Base-by-base conservation (phyloP, 2,329 filamentous ascomycete species). In the Nothomitra cinnamomea region DNA sequence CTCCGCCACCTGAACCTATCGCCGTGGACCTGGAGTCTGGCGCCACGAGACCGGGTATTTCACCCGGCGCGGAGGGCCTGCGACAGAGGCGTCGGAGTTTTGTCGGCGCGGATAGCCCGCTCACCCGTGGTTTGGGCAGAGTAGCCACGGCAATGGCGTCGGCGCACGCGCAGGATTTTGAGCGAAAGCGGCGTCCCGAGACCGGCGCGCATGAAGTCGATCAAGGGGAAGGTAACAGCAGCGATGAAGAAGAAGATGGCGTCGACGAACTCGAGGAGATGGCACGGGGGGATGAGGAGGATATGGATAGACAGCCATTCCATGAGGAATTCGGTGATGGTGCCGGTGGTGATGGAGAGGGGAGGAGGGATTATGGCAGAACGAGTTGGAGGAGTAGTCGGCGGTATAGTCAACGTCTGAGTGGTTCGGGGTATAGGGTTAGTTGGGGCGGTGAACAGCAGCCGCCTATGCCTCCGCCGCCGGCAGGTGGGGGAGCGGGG, bases 101-200 rank as follows among this genome's bases (percentile, higher is more conserved):
- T 56, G 58, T 47, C 58, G 24, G 19, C 61, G 61, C 52, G 65
- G 56, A 47, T 63, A 55, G 41, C 60, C 58, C 17, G 59, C 55
- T 59, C 61, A 56, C 53, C 61, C 59, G 66, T 21, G 71, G 67
- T 6, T 67, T 79, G 10, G 67, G 67, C n/a, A 69, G 75, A 1
- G 73, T 82, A 12, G 79, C 77, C 3, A 79, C 75, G 13, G 80
- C 88, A n/a, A 74, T 95, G 59, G 84, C 87, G 2, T 77, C 82
- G 57, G 90, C 90, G 4, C 92, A 96, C 65, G 83, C 79, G 56
- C 84, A 94, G 65, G 90, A 96, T 68, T 96, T 95, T 65, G 85
- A 94, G 68, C 85, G 79, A 65, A 76, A 79, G 57, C 75, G 71
- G 25, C 72, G 73, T 0, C 70, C 72, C 36, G 63, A 70, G 12